Percentiles rank a stretch among this genome's conserved stretches.
Evolutionary conservation across 495 filamentous ascomycete species (phyloP).

Genomic region (Penicillium atrosanguineum): DNA sequence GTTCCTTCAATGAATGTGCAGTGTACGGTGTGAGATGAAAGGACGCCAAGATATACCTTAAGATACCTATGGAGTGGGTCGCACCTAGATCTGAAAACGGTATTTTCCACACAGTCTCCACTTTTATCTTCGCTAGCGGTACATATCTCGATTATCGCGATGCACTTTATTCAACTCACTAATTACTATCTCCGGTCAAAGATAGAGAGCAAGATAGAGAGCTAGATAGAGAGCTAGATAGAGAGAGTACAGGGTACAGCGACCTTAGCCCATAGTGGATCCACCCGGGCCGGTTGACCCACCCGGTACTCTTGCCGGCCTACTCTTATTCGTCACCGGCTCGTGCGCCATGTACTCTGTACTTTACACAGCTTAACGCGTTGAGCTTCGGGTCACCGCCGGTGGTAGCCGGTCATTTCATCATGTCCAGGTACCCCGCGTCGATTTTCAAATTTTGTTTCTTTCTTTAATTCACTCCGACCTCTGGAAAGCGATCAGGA

Average conservation of each 20-base stretch:
- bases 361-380: background rate
- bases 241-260: background rate
- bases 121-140: background rate
- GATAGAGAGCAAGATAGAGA: background rate
- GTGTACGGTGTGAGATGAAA: background rate
- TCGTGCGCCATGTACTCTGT: constrained; percentile 1
- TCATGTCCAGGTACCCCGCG: constrained; percentile 21
- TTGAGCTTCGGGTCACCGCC: constrained; percentile 9
- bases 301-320: constrained; percentile 26
- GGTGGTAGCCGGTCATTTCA: constrained; percentile 28
- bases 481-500: background rate
- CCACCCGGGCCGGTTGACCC: constrained; percentile 23
- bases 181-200: too few relatives aligned
- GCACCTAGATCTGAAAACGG: background rate
- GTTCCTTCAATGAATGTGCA: background rate
- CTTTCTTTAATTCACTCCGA: constrained; percentile 7
- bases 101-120: background rate
- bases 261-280: background rate
- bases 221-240: background rate
- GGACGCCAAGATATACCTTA: too few relatives aligned
- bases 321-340: constrained; percentile 8
- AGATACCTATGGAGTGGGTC: too few relatives aligned
- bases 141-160: background rate
- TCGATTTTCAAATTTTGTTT: constrained; percentile 10
- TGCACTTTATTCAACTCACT: too few relatives aligned